These are phyloP conservation scores for Nicotiana paniculata DNA, from an alignment of 257 asterid species.

Conservation along the genomic window DNA sequence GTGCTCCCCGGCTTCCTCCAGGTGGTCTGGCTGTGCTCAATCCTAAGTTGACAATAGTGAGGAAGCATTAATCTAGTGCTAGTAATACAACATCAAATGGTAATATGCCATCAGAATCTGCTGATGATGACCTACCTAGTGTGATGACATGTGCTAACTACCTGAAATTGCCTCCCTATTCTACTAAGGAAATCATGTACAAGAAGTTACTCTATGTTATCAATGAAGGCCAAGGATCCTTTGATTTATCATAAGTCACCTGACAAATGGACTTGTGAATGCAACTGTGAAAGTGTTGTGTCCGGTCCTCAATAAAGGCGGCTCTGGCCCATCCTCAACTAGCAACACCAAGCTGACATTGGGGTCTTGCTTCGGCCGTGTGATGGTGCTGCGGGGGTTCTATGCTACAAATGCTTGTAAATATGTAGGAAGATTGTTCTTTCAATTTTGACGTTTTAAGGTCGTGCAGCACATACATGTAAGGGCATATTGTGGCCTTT, in stretches of 20 bases:
- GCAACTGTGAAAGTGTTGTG: background rate
- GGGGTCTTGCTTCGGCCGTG: background rate
- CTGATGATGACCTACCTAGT: constrained; percentile 93
- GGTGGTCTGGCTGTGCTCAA: constrained; percentile 92
- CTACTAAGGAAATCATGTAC: constrained; percentile 93
- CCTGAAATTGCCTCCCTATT: constrained; percentile 97
- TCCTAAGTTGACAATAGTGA: constrained; percentile 95
- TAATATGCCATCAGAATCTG: constrained; percentile 66
- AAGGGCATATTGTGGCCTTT: background rate
- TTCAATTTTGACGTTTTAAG: background rate
- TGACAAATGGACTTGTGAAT: constrained; percentile 21
- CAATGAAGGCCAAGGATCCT: constrained; percentile 95
- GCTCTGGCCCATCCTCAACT: background rate
- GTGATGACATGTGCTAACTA: constrained; percentile 99
- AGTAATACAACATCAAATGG: constrained; percentile 44
- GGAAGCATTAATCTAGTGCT: constrained; percentile 83
- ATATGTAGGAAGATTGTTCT: constrained; percentile 1
- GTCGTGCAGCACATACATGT: background rate
- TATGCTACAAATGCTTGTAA: background rate
- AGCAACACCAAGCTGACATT: background rate
- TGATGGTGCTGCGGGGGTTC: background rate
- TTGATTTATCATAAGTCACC: constrained; percentile 71
- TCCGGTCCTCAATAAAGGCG: background rate
- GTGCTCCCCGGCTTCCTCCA: constrained; percentile 98
- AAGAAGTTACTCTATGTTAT: constrained; percentile 85